Evolutionary conservation across 1,284 basidiomycete genomes (phyloP).

Genomic region (Sporisorium scitamineum): DNA sequence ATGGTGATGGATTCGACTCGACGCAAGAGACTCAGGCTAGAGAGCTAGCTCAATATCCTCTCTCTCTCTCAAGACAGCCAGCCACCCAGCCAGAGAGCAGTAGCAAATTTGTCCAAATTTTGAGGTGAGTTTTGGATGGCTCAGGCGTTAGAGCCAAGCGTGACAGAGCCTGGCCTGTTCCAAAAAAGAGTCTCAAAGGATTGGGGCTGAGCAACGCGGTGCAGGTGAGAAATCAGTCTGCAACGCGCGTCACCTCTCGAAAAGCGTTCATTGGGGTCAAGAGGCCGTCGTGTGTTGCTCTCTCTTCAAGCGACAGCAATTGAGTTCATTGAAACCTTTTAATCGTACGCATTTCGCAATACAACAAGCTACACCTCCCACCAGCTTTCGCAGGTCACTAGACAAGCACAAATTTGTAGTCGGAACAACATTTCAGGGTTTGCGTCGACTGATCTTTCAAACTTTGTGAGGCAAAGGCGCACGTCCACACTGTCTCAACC

Average conservation of each 20-base stretch:
- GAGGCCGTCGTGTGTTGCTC: neutral
- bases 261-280: neutral
- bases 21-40: neutral
- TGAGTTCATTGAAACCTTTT: neutral
- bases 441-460: conserved; percentile 3
- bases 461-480: neutral
- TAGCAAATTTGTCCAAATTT: conserved; percentile 5
- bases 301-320: neutral
- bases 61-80: neutral
- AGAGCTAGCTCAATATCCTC: conserved; percentile 52
- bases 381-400: neutral
- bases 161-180: neutral
- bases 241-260: neutral
- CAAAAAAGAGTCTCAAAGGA: neutral
- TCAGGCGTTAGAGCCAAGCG: neutral
- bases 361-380: neutral
- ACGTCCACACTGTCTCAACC: neutral
- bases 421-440: neutral
- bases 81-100: conserved; percentile 2
- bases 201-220: conserved; percentile 5
- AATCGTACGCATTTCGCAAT: neutral
- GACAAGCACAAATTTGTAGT: neutral
- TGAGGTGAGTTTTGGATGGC: conserved; percentile 1
- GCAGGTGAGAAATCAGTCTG: neutral
- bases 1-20: neutral